phyloP scores from a whole-genome alignment of 192 early-diverging fungal genomes.

The Chytriomyces sp. region DNA sequence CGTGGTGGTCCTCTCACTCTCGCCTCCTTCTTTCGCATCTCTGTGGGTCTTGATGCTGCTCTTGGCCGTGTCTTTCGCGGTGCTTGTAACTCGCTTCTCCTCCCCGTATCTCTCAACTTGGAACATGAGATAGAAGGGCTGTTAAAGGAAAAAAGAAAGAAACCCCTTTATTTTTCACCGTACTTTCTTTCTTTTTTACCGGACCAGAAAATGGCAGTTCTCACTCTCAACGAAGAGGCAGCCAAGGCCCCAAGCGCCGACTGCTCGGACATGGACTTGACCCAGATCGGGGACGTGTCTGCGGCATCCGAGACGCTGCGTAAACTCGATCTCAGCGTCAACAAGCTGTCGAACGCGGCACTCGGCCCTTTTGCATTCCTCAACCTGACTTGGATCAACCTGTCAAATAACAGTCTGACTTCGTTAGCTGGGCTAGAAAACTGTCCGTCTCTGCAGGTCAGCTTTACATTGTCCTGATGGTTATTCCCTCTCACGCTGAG shows the following conservation, averaged over 20 bases:
- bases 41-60: not conserved
- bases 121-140: not conserved
- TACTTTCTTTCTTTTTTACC: conserved; percentile 12
- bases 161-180: no score
- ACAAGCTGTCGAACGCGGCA: not conserved
- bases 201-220: not conserved
- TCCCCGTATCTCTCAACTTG: conserved; percentile 20
- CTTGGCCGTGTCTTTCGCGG: not conserved
- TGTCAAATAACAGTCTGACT: conserved; percentile 11
- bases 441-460: not conserved
- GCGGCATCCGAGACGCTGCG: not conserved
- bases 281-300: not conserved
- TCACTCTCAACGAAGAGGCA: not conserved
- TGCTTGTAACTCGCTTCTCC: not conserved
- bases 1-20: not conserved
- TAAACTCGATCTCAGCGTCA: conserved; percentile 6
- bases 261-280: conserved; percentile 19
- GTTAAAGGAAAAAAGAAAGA: conserved; percentile 6
- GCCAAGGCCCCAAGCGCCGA: conserved; percentile 8
- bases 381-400: conserved; percentile 17
- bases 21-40: not conserved
- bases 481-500: not conserved
- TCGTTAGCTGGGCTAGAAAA: conserved; percentile 15
- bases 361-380: not conserved
- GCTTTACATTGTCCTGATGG: not conserved